phyloP scores from a whole-genome alignment of 208 protist species.

The Trypanosoma boissoni region DNA sequence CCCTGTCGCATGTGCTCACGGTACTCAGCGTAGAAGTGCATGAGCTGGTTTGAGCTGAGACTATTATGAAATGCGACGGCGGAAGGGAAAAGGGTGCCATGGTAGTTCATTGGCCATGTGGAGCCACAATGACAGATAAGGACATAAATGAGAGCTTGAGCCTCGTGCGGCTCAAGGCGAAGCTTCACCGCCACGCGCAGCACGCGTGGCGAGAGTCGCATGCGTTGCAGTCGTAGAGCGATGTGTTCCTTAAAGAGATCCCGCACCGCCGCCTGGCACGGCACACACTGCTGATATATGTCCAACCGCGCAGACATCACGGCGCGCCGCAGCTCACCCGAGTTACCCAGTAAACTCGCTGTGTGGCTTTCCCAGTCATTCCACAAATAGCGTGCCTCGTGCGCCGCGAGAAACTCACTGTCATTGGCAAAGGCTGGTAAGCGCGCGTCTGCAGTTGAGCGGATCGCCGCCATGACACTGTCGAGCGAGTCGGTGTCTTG shows the following conservation, averaged over 20 bases:
- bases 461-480: neutral
- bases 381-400: conserved; percentile 44
- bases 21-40: conserved; percentile 69
- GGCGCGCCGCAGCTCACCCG: conserved; percentile 22
- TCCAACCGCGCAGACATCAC: conserved; percentile 34
- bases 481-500: neutral
- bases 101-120: conserved; percentile 13
- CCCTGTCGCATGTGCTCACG: conserved; percentile 84
- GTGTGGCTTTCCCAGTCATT: conserved; percentile 26
- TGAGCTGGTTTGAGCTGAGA: conserved; percentile 65
- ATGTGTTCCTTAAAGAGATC: conserved; percentile 30
- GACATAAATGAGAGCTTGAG: conserved; percentile 56
- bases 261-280: conserved; percentile 32
- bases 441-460: conserved; percentile 24
- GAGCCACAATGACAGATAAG: conserved; percentile 64
- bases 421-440: conserved; percentile 53
- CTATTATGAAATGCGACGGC: conserved; percentile 51
- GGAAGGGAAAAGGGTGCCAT: conserved; percentile 49
- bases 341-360: conserved; percentile 21
- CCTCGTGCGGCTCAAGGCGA: conserved; percentile 44
- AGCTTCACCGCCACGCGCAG: conserved; percentile 64
- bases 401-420: conserved; percentile 58
- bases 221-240: conserved; percentile 30
- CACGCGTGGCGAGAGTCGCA: conserved; percentile 58
- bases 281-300: conserved; percentile 41